Evolutionary conservation across 2,329 filamentous ascomycete species (phyloP).

Genomic region (Cladosporium oxysporum): DNA sequence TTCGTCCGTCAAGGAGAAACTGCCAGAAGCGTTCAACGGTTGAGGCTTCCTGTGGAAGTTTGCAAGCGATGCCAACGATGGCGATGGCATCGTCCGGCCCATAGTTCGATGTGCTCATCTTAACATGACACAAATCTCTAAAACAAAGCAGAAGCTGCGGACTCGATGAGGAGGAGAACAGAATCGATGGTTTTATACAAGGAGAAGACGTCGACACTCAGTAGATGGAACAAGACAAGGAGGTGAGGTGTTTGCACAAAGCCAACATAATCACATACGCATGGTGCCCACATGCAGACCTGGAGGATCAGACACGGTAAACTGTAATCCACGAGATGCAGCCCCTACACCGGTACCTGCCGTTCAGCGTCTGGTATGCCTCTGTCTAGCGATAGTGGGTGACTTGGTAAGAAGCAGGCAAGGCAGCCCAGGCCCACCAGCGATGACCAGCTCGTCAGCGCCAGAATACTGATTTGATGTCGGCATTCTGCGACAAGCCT

Average conservation of each 20-base stretch:
- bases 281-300: background rate
- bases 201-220: background rate
- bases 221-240: background rate
- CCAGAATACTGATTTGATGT: background rate
- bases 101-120: background rate
- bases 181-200: background rate
- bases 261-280: background rate
- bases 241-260: background rate
- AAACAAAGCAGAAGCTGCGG: background rate
- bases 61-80: constrained; percentile 21
- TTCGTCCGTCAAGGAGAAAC: constrained; percentile 1
- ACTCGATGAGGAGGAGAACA: background rate
- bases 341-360: background rate
- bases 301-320: background rate
- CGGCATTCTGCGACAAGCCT: background rate
- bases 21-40: constrained; percentile 3
- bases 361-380: background rate
- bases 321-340: background rate
- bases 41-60: constrained; percentile 10
- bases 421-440: background rate
- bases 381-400: background rate
- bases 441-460: background rate
- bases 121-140: background rate
- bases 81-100: constrained; percentile 4
- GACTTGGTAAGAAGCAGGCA: background rate